These are phyloP conservation scores for Saturnispora quitensis DNA, from an alignment of 805 yeast species.

Conservation along the genomic window DNA sequence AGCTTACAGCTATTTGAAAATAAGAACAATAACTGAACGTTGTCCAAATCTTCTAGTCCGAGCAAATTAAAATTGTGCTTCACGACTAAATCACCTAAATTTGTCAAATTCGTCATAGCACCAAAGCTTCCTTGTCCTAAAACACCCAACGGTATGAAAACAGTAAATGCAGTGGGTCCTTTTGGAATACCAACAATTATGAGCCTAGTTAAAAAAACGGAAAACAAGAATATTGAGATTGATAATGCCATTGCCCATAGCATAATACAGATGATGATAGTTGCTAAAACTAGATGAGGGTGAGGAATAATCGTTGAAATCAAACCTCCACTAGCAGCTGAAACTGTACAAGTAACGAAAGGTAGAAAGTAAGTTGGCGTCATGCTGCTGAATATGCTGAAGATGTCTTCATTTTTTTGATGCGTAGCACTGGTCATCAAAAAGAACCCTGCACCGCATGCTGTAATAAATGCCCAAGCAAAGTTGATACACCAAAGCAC, in stretches of 20 bases:
- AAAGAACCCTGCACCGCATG: conserved; percentile 52
- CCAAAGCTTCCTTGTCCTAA: conserved; percentile 80
- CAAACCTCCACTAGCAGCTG: conserved; percentile 59
- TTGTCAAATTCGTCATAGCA: conserved; percentile 29
- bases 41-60: neutral
- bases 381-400: conserved; percentile 31
- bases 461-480: conserved; percentile 42
- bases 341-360: conserved; percentile 72
- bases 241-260: conserved; percentile 61
- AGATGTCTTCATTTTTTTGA: conserved; percentile 5
- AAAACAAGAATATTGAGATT: conserved; percentile 30
- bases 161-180: conserved; percentile 45
- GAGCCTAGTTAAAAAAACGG: conserved; percentile 54
- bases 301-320: conserved; percentile 32
- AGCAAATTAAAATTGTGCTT: conserved; percentile 1
- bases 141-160: conserved; percentile 74
- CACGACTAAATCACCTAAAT: conserved; percentile 14
- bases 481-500: conserved; percentile 71
- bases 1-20: conserved; percentile 3
- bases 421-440: conserved; percentile 23
- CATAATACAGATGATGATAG: conserved; percentile 45
- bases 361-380: conserved; percentile 60
- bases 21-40: neutral
- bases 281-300: conserved; percentile 35
- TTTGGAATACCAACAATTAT: conserved; percentile 51